A percentile compares a stretch with the other conserved stretches of the same genome.
phyloP scores from a whole-genome alignment of 202 grass and related monocot genomes.

The Zoysia matrella region DNA sequence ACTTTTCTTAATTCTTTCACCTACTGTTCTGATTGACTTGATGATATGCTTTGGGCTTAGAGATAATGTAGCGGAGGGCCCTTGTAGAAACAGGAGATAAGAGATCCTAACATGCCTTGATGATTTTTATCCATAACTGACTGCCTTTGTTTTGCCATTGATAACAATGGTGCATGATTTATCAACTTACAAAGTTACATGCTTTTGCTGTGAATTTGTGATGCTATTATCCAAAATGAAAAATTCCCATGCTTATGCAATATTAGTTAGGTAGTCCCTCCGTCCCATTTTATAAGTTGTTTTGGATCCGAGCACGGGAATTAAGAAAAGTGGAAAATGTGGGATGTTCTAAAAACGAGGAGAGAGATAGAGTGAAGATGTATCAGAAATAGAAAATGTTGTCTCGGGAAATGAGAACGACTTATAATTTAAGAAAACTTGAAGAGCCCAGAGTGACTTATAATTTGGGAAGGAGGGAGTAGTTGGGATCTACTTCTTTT shows the following conservation, averaged over 20 bases:
- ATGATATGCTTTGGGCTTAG: constrained; percentile 2
- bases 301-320: too few species aligned
- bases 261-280: background rate
- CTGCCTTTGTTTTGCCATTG: background rate
- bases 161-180: too few species aligned
- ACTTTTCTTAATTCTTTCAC: constrained; percentile 21
- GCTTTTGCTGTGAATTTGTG: constrained; percentile 1
- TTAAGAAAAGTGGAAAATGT: too few species aligned
- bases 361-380: too few species aligned
- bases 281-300: too few species aligned
- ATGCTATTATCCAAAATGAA: background rate
- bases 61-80: background rate
- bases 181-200: constrained; percentile 6
- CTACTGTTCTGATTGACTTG: constrained; percentile 16
- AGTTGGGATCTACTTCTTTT: background rate
- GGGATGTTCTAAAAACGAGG: too few species aligned
- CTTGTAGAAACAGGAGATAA: constrained; percentile 2
- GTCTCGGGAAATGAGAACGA: too few species aligned
- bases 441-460: too few species aligned
- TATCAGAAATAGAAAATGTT: too few species aligned
- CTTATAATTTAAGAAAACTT: too few species aligned
- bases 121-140: constrained; percentile 8
- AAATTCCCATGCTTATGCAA: constrained; percentile 6
- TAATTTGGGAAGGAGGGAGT: too few species aligned
- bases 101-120: background rate